Evolutionary conservation across 164 flowering plant genomes (phyloP).

Genomic region (Litsea cubeba): DNA sequence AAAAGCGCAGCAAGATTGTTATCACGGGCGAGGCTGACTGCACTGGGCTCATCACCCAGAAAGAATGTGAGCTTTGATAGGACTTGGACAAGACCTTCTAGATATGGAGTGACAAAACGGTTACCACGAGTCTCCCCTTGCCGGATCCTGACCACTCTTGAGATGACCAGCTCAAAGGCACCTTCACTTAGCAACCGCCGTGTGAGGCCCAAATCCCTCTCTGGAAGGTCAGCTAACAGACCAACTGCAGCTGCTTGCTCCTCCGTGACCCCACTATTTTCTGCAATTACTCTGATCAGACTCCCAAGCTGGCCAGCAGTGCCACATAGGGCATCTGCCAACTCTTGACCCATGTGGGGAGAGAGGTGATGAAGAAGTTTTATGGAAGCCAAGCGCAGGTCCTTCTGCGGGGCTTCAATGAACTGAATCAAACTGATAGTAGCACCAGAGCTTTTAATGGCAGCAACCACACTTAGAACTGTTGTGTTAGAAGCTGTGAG

Average conservation of each 20-base stretch:
- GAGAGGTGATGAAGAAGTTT: slow-evolving; percentile 84
- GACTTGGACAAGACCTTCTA: slow-evolving; percentile 80
- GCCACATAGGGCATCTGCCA: slow-evolving; percentile 73
- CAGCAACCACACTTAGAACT: slow-evolving; percentile 58
- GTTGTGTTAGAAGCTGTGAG: slow-evolving; percentile 63
- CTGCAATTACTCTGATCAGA: slow-evolving; percentile 58
- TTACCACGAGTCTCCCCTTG: slow-evolving; percentile 66
- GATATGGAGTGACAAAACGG: slow-evolving; percentile 78
- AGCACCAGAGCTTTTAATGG: slow-evolving; percentile 93
- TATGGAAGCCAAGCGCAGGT: slow-evolving; percentile 68
- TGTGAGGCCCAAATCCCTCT: slow-evolving; percentile 75
- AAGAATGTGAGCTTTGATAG: slow-evolving; percentile 77
- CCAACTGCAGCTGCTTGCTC: slow-evolving; percentile 93
- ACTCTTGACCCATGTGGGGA: slow-evolving; percentile 80
- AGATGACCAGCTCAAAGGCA: slow-evolving; percentile 50
- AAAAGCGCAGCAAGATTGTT: slow-evolving; percentile 63
- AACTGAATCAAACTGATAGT: slow-evolving; percentile 88
- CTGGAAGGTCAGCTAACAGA: slow-evolving; percentile 87
- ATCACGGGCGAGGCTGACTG: slow-evolving; percentile 55
- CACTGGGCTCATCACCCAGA: slow-evolving; percentile 51
- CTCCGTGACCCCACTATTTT: slow-evolving; percentile 58
- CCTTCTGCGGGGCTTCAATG: slow-evolving; percentile 84
- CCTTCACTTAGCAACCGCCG: slow-evolving; percentile 71
- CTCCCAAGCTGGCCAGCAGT: slow-evolving; percentile 75
- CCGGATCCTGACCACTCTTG: slow-evolving; percentile 43